phyloP scores from a whole-genome alignment of 371 early-diverging fungal genomes.

The Choanephora cucurbitarum region DNA sequence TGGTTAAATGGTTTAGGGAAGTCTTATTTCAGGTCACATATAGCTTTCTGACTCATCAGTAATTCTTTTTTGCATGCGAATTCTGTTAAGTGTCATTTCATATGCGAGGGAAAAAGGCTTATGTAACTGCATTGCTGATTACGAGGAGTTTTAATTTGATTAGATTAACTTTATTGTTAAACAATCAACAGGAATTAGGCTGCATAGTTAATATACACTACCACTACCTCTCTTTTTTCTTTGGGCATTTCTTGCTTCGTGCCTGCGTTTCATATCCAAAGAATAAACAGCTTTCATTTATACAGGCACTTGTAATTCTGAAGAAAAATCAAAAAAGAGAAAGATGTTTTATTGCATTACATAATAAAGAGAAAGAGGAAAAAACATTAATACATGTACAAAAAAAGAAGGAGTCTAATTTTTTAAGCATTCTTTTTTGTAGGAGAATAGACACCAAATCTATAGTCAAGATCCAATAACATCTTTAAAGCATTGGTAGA shows the following conservation, averaged over 20 bases:
- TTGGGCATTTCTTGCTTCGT: too few relatives aligned
- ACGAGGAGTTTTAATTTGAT: too few relatives aligned
- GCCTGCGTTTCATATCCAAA: too few relatives aligned
- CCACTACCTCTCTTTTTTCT: too few relatives aligned
- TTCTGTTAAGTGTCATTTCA: neutral
- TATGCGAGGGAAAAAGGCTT: neutral
- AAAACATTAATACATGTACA: conserved; percentile 2
- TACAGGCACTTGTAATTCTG: too few relatives aligned
- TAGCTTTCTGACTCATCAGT: too few relatives aligned
- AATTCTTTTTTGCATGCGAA: neutral
- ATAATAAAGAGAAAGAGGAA: conserved; percentile 6
- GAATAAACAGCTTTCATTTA: too few relatives aligned
- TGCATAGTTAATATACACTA: too few relatives aligned
- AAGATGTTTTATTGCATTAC: neutral
- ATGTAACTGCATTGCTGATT: neutral
- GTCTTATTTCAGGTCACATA: too few relatives aligned
- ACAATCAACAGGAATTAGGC: too few relatives aligned
- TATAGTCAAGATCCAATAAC: conserved; percentile 60
- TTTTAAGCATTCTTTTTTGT: conserved; percentile 9
- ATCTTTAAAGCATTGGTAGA: conserved; percentile 69
- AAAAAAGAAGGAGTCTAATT: neutral
- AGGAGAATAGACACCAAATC: conserved; percentile 53
- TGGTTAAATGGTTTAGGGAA: too few relatives aligned
- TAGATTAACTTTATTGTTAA: too few relatives aligned
- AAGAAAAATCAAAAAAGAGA: neutral